Percentiles rank a stretch among this genome's conserved stretches.
Conservation (phyloP, 345 rosid species). For the Camelina sativa region DNA sequence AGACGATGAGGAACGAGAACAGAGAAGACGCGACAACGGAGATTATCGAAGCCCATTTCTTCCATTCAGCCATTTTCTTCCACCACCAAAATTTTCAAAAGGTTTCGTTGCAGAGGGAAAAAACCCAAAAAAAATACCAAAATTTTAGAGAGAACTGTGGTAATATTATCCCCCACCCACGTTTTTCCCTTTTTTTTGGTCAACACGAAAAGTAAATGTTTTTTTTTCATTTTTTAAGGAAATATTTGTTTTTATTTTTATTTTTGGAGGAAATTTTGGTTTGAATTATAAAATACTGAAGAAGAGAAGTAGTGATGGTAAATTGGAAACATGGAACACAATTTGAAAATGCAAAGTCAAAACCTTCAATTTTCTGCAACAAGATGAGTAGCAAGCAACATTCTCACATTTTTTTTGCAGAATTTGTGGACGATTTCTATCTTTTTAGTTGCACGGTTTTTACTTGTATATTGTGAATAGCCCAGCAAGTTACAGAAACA, state of each 20-base stretch:
- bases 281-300: background rate
- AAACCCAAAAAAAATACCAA: background rate
- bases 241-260: no score
- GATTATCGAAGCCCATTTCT: constrained; percentile 61
- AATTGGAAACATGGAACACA: background rate
- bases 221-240: background rate
- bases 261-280: background rate
- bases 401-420: background rate
- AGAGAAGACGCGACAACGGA: constrained; percentile 56
- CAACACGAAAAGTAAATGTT: background rate
- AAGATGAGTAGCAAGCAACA: background rate
- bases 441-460: background rate
- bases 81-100: constrained; percentile 2
- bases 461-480: background rate
- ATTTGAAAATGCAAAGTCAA: background rate
- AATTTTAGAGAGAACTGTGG: background rate
- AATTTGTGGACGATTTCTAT: background rate
- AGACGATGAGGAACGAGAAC: constrained; percentile 59
- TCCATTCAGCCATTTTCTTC: constrained; percentile 54
- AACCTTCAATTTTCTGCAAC: background rate
- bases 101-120: constrained; percentile 32
- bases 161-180: background rate
- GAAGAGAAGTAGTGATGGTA: background rate
- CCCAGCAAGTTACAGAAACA: background rate
- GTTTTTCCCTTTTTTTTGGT: background rate